phyloP scores from a whole-genome alignment of 1,139 yeast species.

The Pichia sp. region DNA sequence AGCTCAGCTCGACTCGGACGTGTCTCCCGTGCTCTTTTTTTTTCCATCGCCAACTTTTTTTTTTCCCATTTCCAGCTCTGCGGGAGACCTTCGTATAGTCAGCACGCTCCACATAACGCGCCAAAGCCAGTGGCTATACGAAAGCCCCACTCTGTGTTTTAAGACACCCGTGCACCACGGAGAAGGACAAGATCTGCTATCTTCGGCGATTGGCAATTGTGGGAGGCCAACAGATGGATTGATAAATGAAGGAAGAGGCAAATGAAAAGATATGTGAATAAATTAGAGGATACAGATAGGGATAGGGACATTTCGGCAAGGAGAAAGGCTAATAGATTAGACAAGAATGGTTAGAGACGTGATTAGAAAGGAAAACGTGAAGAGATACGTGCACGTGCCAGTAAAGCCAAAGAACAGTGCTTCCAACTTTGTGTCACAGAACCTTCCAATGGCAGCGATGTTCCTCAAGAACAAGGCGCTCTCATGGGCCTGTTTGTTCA shows the following conservation, averaged over 20 bases:
- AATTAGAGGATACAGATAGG: no score
- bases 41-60: background rate
- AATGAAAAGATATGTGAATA: background rate
- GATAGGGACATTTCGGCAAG: background rate
- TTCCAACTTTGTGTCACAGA: slow-evolving; percentile 47
- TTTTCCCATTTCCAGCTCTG: background rate
- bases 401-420: slow-evolving; percentile 46
- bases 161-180: background rate
- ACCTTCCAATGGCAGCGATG: slow-evolving; percentile 65
- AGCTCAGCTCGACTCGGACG: background rate
- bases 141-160: background rate
- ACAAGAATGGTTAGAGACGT: slow-evolving; percentile 28
- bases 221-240: background rate
- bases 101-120: background rate
- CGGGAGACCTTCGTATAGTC: background rate
- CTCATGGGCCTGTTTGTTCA: slow-evolving; percentile 48
- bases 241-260: background rate
- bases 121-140: background rate
- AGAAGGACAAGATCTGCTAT: background rate
- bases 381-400: slow-evolving; percentile 45
- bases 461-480: slow-evolving; percentile 48
- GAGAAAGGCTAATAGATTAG: background rate
- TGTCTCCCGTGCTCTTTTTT: background rate
- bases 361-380: slow-evolving; percentile 29
- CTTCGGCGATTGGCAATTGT: background rate